Evolutionary conservation across 495 filamentous ascomycete species (phyloP), one percentile per base, ranked within the genome.

Genomic region (Xylaria palmicola): DNA sequence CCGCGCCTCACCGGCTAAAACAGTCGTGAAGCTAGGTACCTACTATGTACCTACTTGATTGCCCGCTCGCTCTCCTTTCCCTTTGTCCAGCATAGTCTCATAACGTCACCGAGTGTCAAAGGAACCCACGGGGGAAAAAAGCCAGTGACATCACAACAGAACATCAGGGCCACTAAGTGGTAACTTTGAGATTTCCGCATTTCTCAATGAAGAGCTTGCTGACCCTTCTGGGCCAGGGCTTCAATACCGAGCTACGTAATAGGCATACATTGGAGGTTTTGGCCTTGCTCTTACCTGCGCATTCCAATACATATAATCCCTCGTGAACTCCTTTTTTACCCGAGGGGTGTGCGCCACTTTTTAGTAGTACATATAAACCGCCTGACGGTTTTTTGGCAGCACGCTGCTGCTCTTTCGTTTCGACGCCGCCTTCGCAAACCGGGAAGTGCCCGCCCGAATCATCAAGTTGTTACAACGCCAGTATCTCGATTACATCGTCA

Each of bases 281-380:
- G 27, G 34, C 19, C 24, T 29, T 45, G 36, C 56, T n/a, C 45
- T 24, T 19, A 41, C 30, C 4, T 36, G 50, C 50, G 45, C 55
- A 58, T 58, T 58, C 12, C 43, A 44, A 58, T 58, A 48, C 55
- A 39, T 58, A 39, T 27, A 58, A 48, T n/a, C 32, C 22, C 43
- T 58, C 55, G 43, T 58, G 29, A 59, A 36, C 24, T 6, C 20
- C 17, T 41, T 59, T 56, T 39, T 50, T 30, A 40, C 17, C 56
- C 45, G 56, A 40, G 56, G 45, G 27, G 27, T 37, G 43, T 41
- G 37, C 26, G 41, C 43, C 56, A 32, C 41, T 13, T 43, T 52
- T 51, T 60, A 60, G 57, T 60, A 44, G 39, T 60, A 52, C 57
- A 60, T 44, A 60, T 44, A 60, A 36, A 36, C 34, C 44, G 24